Percentiles rank a stretch among this genome's conserved stretches.
Evolutionary conservation across 192 early-diverging fungal species (phyloP).

Genomic region (Nowakowskiella sp.): DNA sequence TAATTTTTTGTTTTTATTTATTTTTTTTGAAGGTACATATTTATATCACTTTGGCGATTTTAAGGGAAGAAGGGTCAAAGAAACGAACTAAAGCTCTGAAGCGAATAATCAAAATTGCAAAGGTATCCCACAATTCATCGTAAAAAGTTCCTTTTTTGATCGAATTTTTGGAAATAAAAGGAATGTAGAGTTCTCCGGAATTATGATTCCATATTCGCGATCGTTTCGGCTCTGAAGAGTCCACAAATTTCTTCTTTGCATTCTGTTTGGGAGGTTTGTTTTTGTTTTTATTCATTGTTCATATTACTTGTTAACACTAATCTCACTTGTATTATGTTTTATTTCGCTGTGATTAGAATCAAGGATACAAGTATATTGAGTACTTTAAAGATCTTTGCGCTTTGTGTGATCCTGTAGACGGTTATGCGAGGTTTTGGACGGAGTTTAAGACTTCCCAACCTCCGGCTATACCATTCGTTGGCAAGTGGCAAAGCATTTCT

Average conservation of each 20-base stretch:
- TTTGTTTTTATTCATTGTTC: background rate
- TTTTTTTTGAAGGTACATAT: slow-evolving; percentile 17
- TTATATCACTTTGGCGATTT: slow-evolving; percentile 34
- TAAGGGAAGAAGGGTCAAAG: slow-evolving; percentile 39
- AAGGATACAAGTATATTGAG: slow-evolving; percentile 37
- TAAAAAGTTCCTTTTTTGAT: background rate
- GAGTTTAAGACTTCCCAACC: slow-evolving; percentile 27
- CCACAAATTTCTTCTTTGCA: slow-evolving; percentile 22
- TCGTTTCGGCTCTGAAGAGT: slow-evolving; percentile 33
- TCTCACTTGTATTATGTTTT: too few relatives aligned
- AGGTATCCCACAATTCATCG: too few relatives aligned
- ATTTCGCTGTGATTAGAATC: too few relatives aligned
- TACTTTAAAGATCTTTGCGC: slow-evolving; percentile 25
- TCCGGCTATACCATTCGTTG: slow-evolving; percentile 44
- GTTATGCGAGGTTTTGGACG: slow-evolving; percentile 34
- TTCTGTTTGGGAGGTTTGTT: slow-evolving; percentile 38
- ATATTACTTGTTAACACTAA: slow-evolving; percentile 15
- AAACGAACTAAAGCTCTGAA: slow-evolving; percentile 36
- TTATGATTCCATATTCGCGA: slow-evolving; percentile 36
- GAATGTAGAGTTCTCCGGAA: slow-evolving; percentile 35
- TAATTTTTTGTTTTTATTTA: slow-evolving; percentile 3
- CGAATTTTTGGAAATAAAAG: background rate
- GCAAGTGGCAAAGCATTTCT: slow-evolving; percentile 18
- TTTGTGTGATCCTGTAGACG: slow-evolving; percentile 33
- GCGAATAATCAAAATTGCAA: slow-evolving; percentile 39